These are phyloP conservation scores for Boletellus ananiceps DNA, from an alignment of 768 basidiomycete species.

Conservation along the genomic window DNA sequence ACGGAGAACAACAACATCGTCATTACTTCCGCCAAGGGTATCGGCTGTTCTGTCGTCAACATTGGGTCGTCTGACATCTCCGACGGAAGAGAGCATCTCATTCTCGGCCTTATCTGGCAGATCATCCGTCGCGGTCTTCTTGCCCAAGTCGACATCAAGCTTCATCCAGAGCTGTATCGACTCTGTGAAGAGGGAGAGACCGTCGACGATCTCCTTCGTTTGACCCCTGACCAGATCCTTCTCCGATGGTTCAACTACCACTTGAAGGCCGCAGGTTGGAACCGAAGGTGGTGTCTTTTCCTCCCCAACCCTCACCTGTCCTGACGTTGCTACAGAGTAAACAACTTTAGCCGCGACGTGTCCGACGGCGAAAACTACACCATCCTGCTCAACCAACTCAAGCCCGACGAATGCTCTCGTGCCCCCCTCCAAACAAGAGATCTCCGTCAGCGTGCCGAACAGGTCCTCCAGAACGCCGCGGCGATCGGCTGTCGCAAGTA, in stretches of 20 bases:
- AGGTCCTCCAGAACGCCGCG: constrained; percentile 92
- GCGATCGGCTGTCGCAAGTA: constrained; percentile 94
- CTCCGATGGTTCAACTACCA: constrained; percentile 99
- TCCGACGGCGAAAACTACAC: constrained; percentile 98
- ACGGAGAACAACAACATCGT: constrained; percentile 99
- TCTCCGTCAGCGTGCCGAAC: constrained; percentile 79
- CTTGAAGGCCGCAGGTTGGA: constrained; percentile 91
- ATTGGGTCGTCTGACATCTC: constrained; percentile 91
- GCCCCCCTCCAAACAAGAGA: constrained; percentile 86
- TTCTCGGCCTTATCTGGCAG: constrained; percentile 98
- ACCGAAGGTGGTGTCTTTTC: constrained; percentile 53
- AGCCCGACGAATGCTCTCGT: constrained; percentile 89
- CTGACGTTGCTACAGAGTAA: constrained; percentile 56
- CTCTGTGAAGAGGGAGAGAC: constrained; percentile 97
- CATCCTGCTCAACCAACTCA: constrained; percentile 90
- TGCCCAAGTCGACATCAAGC: constrained; percentile 94
- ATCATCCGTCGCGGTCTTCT: constrained; percentile 92
- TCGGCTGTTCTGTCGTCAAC: constrained; percentile 98
- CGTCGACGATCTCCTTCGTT: constrained; percentile 85
- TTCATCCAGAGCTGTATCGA: constrained; percentile 94
- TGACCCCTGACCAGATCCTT: constrained; percentile 96
- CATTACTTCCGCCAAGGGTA: constrained; percentile 95
- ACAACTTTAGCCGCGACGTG: constrained; percentile 98
- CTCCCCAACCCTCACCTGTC: background rate
- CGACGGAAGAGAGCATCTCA: constrained; percentile 93